Base-by-base conservation (phyloP, 2,329 filamentous ascomycete genomes). In the Alternaria viburni region DNA sequence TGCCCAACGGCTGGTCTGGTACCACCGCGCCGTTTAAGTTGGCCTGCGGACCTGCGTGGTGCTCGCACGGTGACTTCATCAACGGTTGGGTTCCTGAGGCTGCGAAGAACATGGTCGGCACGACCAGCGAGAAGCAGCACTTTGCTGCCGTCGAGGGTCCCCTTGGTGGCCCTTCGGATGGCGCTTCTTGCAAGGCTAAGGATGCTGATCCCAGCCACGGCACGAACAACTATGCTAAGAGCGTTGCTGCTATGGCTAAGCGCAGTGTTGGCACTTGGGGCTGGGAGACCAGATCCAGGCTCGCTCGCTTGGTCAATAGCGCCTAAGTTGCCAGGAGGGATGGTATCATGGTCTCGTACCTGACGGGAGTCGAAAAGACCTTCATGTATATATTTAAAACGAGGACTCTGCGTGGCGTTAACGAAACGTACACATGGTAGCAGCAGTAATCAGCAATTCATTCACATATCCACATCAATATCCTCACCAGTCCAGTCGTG, bases 11-110 rank as follows among this genome's bases (percentile, higher is more conserved):
- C 19, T 85, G 83, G 83, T 76, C 64, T 36, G 83, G 83, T 45
- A 74, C 72, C 44, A 74, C 72, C 0, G 78, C 83, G 1, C 83
- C 83, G 0, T 66, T 84, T 21, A 79, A 83, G 74, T 77, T 84
- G 0, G 77, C 83, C 0, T 83, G 79, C 59, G 76, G 76, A 6
- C 50, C 71, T n/a, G 78, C 79, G 0, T 84, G 76, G 68, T 82
- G 80, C 76, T 76, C 74, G 4, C 83, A 85, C 66, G 82, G 83
- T 4, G 83, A 85, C 66, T 84, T 85, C 55, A 83, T 85, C 71
- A 84, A 84, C 43, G 83, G 76, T 1, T 85, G 83, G 83, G 74
- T 80, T 2, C 69, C 70, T 13, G 81, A 83, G 57, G 79, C 77
- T 0, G 82, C 81, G 0, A 46, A 71, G 59, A 81, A 82, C 59